A percentile compares a stretch with the other conserved stretches of the same genome.
Conservation (phyloP, 495 filamentous ascomycete genomes). For the Penicillium diatomitis region DNA sequence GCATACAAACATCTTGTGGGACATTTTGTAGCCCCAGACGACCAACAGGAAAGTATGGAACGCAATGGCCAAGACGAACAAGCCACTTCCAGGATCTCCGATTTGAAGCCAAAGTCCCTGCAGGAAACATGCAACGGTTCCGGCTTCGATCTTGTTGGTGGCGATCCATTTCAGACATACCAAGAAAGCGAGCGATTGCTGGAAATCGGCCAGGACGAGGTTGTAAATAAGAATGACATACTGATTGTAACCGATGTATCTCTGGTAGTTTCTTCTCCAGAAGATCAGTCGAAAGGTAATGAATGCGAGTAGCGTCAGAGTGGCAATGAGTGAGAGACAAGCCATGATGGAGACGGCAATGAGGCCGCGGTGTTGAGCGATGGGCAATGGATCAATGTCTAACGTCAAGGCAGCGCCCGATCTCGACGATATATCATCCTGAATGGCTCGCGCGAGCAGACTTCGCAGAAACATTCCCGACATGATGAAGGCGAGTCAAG, state of each 20-base stretch:
- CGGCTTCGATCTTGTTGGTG: constrained; percentile 46
- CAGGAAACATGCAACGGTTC: constrained; percentile 50
- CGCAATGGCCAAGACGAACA: constrained; percentile 63
- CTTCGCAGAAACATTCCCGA: constrained; percentile 13
- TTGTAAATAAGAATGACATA: constrained; percentile 68
- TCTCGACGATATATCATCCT: constrained; percentile 15
- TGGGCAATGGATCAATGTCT: constrained; percentile 40
- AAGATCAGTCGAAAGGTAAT: constrained; percentile 49
- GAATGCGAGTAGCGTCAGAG: constrained; percentile 41
- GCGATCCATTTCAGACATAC: constrained; percentile 54
- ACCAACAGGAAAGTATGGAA: constrained; percentile 60
- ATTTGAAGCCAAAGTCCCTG: constrained; percentile 66
- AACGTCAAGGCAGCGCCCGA: constrained; percentile 5
- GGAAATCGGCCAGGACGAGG: constrained; percentile 63
- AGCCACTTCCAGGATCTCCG: constrained; percentile 59
- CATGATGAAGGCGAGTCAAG: constrained; percentile 12
- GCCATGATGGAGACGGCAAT: constrained; percentile 49
- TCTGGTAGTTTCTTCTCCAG: constrained; percentile 41
- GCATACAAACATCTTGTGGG: constrained; percentile 42
- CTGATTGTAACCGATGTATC: constrained; percentile 54
- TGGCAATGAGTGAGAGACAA: constrained; percentile 51
- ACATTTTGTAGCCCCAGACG: constrained; percentile 48
- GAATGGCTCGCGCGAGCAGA: constrained; percentile 11
- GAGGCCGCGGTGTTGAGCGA: constrained; percentile 40
- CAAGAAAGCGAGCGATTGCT: constrained; percentile 59